Conservation (phyloP, 805 yeast genomes). For the Pichia paraexigua region DNA sequence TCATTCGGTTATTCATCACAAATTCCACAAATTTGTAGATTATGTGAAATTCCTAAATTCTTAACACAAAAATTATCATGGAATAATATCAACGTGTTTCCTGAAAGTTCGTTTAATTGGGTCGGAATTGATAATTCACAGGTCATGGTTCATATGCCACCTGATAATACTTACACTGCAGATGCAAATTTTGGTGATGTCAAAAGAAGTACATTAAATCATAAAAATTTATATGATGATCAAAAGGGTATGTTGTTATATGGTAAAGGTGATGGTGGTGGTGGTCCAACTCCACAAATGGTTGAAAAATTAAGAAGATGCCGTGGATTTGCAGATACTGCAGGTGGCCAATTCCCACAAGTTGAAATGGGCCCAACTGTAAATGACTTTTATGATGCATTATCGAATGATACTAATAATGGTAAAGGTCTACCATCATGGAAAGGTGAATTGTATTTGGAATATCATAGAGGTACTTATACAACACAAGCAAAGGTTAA, state of each 20-base stretch:
- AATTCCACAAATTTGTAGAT: constrained; percentile 84
- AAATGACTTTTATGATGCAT: constrained; percentile 68
- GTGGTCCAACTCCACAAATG: constrained; percentile 95
- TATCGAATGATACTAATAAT: constrained; percentile 52
- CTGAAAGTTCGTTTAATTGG: constrained; percentile 91
- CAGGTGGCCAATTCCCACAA: constrained; percentile 67
- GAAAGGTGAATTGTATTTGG: constrained; percentile 91
- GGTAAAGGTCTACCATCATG: constrained; percentile 74
- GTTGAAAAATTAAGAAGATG: constrained; percentile 85
- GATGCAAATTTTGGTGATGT: constrained; percentile 91
- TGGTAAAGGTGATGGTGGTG: constrained; percentile 98
- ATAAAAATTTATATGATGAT: constrained; percentile 73
- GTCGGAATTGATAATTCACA: constrained; percentile 91
- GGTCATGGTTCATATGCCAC: constrained; percentile 95
- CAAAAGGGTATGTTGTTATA: constrained; percentile 75
- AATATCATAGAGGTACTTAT: constrained; percentile 94
- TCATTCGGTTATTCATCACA: constrained; percentile 96
- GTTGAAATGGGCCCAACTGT: constrained; percentile 72
- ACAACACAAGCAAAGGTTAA: constrained; percentile 89
- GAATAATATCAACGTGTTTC: constrained; percentile 91
- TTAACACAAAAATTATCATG: constrained; percentile 91
- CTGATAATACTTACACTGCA: constrained; percentile 93
- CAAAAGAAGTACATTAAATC: constrained; percentile 66
- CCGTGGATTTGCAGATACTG: constrained; percentile 77
- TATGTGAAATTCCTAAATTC: constrained; percentile 78